These are phyloP conservation scores for Xylaria longipes DNA, from an alignment of 495 filamentous ascomycete genomes.

Conservation along the genomic window DNA sequence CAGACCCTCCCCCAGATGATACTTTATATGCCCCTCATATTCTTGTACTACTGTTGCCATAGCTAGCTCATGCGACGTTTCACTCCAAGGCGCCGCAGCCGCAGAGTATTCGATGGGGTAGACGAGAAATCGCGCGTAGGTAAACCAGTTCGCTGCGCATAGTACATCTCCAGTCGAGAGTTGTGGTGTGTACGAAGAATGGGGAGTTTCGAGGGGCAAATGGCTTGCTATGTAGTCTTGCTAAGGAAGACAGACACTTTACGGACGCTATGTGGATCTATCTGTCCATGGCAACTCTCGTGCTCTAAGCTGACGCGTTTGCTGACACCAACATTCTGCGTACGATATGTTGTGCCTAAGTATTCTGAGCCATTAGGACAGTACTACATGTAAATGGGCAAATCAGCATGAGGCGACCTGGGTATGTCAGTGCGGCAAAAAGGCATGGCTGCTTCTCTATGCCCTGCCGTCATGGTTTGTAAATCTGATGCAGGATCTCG, in stretches of 20 bases:
- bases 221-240: not conserved
- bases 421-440: not conserved
- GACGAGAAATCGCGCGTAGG: not conserved
- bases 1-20: conserved; percentile 5
- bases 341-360: not conserved
- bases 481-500: conserved; percentile 25
- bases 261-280: conserved; percentile 9
- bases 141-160: not conserved
- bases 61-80: conserved; percentile 18
- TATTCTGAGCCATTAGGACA: not conserved
- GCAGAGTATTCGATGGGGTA: conserved; percentile 20
- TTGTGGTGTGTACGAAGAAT: conserved; percentile 5
- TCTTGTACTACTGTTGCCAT: conserved; percentile 6
- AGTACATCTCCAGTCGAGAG: not conserved
- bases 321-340: not conserved
- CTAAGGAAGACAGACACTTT: not conserved
- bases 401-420: not conserved
- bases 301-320: conserved; percentile 19
- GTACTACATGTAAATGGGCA: not conserved
- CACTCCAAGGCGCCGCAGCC: conserved; percentile 21
- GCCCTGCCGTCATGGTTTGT: not conserved
- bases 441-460: not conserved
- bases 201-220: not conserved
- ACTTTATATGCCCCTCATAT: conserved; percentile 13
- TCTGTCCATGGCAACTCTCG: not conserved